phyloP scores from a whole-genome alignment of 805 yeast species.

The Peterozyma toletana region DNA sequence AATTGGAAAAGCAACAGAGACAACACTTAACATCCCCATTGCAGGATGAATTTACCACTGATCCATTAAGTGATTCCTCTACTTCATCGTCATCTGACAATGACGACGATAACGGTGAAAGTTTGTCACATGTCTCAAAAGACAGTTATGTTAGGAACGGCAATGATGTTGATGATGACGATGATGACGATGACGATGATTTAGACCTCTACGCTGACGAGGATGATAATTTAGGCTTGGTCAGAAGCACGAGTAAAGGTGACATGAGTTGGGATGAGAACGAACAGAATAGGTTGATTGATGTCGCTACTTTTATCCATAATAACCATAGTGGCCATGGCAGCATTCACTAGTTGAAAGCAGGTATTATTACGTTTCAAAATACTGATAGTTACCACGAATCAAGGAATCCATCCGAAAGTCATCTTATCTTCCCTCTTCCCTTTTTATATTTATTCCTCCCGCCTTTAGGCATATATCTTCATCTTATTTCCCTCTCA shows the following conservation, averaged over 20 bases:
- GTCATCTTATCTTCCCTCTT: too few species aligned
- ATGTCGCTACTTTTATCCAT: conserved; percentile 5
- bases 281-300: conserved; percentile 7
- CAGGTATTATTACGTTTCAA: background rate
- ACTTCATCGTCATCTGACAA: background rate
- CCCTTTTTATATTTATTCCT: too few species aligned
- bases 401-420: too few species aligned
- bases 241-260: conserved; percentile 7
- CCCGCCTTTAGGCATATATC: conserved; percentile 8
- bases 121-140: background rate
- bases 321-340: background rate
- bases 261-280: conserved; percentile 9
- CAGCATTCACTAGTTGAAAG: background rate
- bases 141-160: background rate
- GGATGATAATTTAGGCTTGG: conserved; percentile 7
- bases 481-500: background rate
- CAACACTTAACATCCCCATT: background rate
- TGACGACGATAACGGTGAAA: conserved; percentile 1
- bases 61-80: conserved; percentile 6
- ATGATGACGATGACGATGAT: conserved; percentile 1
- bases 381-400: background rate
- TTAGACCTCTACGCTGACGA: background rate
- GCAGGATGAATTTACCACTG: conserved; percentile 4
- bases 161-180: background rate
- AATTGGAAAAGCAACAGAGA: background rate